Conservation (phyloP, 306 rosid species). For the Glycyrrhiza uralensis region DNA sequence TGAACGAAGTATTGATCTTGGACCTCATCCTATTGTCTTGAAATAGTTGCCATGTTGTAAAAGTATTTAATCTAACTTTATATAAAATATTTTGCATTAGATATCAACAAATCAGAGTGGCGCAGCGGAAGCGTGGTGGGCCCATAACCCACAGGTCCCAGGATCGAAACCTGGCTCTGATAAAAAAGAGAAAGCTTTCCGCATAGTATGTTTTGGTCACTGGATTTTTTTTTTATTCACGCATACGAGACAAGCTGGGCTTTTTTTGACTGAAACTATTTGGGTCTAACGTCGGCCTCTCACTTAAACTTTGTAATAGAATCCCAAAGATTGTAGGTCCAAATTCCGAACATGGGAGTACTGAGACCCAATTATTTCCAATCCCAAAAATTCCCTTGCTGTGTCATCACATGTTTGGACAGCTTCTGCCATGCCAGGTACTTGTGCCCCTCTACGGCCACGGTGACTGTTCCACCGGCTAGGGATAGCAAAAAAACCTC, state of each 20-base stretch:
- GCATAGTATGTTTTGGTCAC: no score
- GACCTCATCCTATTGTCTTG: no score
- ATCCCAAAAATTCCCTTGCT: neutral
- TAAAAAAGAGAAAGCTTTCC: constrained; percentile 26
- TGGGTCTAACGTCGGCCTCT: neutral
- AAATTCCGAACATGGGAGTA: neutral
- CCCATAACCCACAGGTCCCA: constrained; percentile 78
- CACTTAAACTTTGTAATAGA: no score
- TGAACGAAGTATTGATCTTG: no score
- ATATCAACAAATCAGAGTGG: constrained; percentile 62
- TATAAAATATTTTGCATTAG: no score
- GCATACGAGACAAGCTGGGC: neutral
- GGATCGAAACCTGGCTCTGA: constrained; percentile 83
- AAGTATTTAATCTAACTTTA: no score
- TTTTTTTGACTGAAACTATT: neutral
- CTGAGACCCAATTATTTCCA: neutral
- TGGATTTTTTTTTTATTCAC: fast-evolving
- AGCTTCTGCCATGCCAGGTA: no score
- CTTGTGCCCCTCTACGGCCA: neutral
- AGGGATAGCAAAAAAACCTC: no score
- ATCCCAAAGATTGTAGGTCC: no score
- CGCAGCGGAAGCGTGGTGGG: constrained; percentile 83
- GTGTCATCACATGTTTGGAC: no score
- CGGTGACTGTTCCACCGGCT: no score
- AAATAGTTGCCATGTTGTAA: no score